Percentiles rank a stretch among this genome's conserved stretches.
phyloP scores from a whole-genome alignment of 2,329 filamentous ascomycete genomes.

The Exophiala calicioides region DNA sequence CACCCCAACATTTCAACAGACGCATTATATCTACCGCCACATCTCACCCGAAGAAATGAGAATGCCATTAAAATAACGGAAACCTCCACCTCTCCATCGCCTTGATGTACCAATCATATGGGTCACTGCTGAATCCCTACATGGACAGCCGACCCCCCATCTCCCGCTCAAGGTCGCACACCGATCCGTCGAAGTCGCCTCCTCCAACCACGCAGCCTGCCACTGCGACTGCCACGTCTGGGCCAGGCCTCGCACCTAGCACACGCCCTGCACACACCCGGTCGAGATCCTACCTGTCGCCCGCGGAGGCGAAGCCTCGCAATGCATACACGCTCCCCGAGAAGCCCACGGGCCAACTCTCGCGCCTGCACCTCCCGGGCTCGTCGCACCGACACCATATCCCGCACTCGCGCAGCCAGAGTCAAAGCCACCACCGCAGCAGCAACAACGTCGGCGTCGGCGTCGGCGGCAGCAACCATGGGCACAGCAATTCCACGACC shows the following conservation, averaged over 20 bases:
- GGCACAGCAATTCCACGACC: conserved; percentile 7
- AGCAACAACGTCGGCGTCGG: too few relatives aligned
- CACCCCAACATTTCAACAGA: too few relatives aligned
- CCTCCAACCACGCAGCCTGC: conserved; percentile 1
- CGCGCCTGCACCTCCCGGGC: conserved; percentile 23
- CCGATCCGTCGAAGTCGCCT: conserved; percentile 5
- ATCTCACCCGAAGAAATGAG: too few relatives aligned
- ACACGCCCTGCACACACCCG: conserved; percentile 19
- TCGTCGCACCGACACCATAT: conserved; percentile 21
- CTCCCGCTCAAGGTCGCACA: conserved; percentile 17
- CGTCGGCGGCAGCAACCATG: too few relatives aligned
- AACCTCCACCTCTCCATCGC: too few relatives aligned
- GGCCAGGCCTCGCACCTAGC: neutral
- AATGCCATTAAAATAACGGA: too few relatives aligned
- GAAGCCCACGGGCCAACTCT: conserved; percentile 19
- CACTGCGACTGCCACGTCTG: conserved; percentile 4
- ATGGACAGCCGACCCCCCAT: conserved; percentile 8
- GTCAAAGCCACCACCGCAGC: too few relatives aligned
- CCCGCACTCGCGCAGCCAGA: conserved; percentile 11
- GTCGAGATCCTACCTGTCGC: conserved; percentile 19
- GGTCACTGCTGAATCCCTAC: too few relatives aligned
- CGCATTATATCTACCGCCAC: too few relatives aligned
- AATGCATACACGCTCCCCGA: conserved; percentile 16
- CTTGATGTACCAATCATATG: too few relatives aligned
- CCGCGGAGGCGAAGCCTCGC: conserved; percentile 17